Evolutionary conservation across 768 basidiomycete species (phyloP), one percentile per base, ranked within the genome.

Genomic region (Amanita exitialis): DNA sequence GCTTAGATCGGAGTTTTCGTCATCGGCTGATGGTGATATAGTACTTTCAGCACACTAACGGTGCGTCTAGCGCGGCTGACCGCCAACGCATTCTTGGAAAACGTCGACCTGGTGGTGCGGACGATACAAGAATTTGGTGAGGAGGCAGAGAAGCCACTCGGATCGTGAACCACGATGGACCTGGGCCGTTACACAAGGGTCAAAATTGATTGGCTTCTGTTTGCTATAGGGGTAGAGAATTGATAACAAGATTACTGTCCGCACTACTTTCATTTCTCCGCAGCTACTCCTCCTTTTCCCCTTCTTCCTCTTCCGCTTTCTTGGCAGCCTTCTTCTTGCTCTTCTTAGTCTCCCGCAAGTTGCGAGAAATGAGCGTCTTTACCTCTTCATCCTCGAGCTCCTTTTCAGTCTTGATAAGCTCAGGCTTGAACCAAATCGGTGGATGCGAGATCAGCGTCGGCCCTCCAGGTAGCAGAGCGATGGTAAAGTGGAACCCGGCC

Each of bases 401-500:
- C 67, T 92, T 92, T 56, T 88, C 86, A 1, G 88, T 82, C 76
- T 90, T 89, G 58, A 96, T 78, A 52, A 95, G 75, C 61, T 94
- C 93, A 28, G 88, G 77, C 61, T 90, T 89, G 74, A 93, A 98
- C 95, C 92, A 98, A 27, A 82, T 61, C 10, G 96, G 90, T 8
- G 89, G 82, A 54, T 88, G 85, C 10, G 90, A 90, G 67, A 99
- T 79, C 56, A 97, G 70, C 25, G 83, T 67, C 21, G 92, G 95
- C 25, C 96, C 96, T 47, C 79, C 86, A 42, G 95, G 85, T 34
- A 89, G 82, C 18, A 99, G 79, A 34, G 91, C 92, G 61, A 99
- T 83, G 39, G 95, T 99, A 73, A 96, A 93, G 75, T 97, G 94
- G 80, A 94, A 96, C 7, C 86, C 89, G 49, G 95, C 94, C 41